These are phyloP conservation scores for Phytophthora multivora DNA, from an alignment of 352 stramenopile species.

Conservation along the genomic window DNA sequence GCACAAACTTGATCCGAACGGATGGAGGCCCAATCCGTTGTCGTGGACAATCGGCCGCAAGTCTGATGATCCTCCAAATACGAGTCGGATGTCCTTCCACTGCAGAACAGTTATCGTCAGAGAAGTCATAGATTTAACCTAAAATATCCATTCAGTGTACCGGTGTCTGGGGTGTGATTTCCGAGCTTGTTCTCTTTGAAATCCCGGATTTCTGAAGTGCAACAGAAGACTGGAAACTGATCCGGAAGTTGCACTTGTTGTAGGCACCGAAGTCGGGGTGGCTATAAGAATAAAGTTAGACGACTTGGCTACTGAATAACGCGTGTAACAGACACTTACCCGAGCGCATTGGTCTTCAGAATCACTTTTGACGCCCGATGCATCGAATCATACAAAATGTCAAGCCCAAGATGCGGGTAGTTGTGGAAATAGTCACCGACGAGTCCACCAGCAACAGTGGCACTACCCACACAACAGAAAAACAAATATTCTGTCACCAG, in stretches of 20 bases:
- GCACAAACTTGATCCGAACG: conserved; percentile 80
- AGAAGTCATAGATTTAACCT: background rate
- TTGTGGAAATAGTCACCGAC: conserved; percentile 87
- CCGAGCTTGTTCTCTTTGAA: conserved; percentile 48
- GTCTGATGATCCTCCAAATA: conserved; percentile 54
- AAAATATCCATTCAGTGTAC: conserved; percentile 28
- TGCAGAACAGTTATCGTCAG: conserved; percentile 21
- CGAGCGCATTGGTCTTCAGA: conserved; percentile 79
- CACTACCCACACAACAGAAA: conserved; percentile 25
- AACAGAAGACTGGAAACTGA: conserved; percentile 55
- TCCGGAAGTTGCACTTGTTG: conserved; percentile 85
- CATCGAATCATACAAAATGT: conserved; percentile 77
- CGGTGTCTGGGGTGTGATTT: conserved; percentile 71
- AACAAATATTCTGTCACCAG: conserved; percentile 5
- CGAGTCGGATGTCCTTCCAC: conserved; percentile 73
- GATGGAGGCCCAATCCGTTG: conserved; percentile 74
- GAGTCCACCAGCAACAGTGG: conserved; percentile 55
- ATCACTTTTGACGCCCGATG: conserved; percentile 81
- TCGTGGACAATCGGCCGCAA: conserved; percentile 78
- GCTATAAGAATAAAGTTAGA: conserved; percentile 22
- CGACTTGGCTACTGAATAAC: too few species aligned
- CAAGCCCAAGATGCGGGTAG: conserved; percentile 80
- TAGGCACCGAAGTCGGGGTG: conserved; percentile 84
- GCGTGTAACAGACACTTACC: conserved; percentile 29
- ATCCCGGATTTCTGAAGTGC: conserved; percentile 50